Percentiles rank a stretch among this genome's conserved stretches.
Conservation (phyloP, 2,329 filamentous ascomycete genomes). For the Teratosphaeria pseudoeucalypti region DNA sequence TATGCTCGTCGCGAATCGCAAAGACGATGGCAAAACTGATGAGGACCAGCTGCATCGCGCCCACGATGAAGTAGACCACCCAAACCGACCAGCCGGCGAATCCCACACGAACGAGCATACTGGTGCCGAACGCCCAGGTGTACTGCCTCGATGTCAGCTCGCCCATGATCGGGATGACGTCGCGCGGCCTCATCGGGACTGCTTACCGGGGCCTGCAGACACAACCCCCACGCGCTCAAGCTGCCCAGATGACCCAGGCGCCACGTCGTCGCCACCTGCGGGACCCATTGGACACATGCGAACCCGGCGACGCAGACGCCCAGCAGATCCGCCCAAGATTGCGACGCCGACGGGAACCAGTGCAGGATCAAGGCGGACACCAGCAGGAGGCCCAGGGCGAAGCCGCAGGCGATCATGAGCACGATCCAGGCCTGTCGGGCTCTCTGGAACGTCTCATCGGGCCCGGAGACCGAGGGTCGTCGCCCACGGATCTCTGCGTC, state of each 20-base stretch:
- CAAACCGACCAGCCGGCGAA: conserved; percentile 81
- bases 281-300: conserved; percentile 77
- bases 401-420: conserved; percentile 59
- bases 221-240: conserved; percentile 92
- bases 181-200: neutral
- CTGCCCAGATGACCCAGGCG: conserved; percentile 75
- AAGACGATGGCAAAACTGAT: conserved; percentile 71
- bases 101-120: conserved; percentile 59
- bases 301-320: conserved; percentile 67
- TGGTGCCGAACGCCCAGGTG: conserved; percentile 60
- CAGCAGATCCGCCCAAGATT: conserved; percentile 69
- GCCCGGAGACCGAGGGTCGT: conserved; percentile 15
- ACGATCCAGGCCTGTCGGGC: conserved; percentile 17
- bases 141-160: conserved; percentile 14
- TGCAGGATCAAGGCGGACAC: conserved; percentile 53
- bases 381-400: conserved; percentile 61
- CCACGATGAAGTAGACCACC: conserved; percentile 78
- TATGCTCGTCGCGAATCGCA: conserved; percentile 41
- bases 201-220: conserved; percentile 83
- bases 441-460: conserved; percentile 19
- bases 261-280: conserved; percentile 85
- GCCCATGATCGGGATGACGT: neutral
- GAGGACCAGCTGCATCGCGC: conserved; percentile 67
- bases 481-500: conserved; percentile 17
- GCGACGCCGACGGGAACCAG: conserved; percentile 51